Base-by-base conservation (phyloP, 257 asterid genomes). In the Osmanthus fragrans region DNA sequence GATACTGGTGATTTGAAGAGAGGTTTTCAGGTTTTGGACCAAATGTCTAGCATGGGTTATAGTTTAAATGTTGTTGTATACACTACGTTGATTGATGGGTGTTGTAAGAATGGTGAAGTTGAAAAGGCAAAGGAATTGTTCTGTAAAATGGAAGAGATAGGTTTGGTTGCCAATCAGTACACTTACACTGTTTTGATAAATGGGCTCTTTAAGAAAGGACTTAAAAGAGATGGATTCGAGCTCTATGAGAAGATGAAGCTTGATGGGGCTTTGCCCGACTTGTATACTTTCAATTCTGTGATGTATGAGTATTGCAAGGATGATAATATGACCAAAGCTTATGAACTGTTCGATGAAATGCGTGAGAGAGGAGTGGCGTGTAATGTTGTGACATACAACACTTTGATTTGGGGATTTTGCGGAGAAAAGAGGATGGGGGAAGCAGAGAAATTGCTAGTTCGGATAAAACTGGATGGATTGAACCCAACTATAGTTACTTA, bases 61-160 rank as follows among this genome's bases (percentile, higher is more conserved):
- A 25, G 70, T 12, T 94, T 94, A 5, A 92, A 89, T 66, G 93
- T 91, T 74, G 96, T 92, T 11, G 85, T 89, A 45, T 88, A 85
- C 75, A 92, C 96, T 49, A 92, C 91, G 7, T 77, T 91, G 82
- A 92, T 92, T 4, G 90, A 87, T 82, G 97, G 94, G 30, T 89
- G 92, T 73, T 89, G 86, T 82, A 88, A 84, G 83, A 80, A 77
- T 75, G 91, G 90, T 13, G 87, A 89, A 68, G 81, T 84, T 34
- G 88, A 73, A 36, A 84, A 73, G 84, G 96, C 94, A 47, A 89
- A 84, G 77, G 71, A 72, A 68, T 67, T 91, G 85, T 90, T 87
- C 67, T n/a, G 32, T 18, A 71, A 65, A 58, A 91, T 91, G 97
- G 77, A 32, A 45, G 86, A 72, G 2, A 34, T 84, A 47, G 97